Conservation (phyloP, 352 stramenopile genomes). For the Globisporangium perplexum region DNA sequence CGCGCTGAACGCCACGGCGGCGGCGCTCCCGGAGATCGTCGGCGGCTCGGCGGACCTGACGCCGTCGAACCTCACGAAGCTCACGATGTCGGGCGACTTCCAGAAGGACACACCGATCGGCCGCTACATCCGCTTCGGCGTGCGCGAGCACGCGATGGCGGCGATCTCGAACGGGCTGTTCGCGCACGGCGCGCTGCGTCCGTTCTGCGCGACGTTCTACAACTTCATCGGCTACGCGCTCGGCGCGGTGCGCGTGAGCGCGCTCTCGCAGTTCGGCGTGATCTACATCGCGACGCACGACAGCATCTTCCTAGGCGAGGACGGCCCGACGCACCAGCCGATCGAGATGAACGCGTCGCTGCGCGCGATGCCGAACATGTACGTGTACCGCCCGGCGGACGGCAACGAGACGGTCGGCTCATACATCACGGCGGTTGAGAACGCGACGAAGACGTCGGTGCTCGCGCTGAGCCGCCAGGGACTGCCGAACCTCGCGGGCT, state of each 20-base stretch:
- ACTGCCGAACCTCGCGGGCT: slow-evolving; percentile 89
- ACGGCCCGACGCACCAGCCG: slow-evolving; percentile 99
- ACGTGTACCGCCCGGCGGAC: slow-evolving; percentile 96
- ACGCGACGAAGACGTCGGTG: slow-evolving; percentile 88
- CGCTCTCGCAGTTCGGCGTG: slow-evolving; percentile 93
- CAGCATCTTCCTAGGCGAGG: slow-evolving; percentile 99
- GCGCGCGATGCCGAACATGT: slow-evolving; percentile 97
- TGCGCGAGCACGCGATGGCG: slow-evolving; percentile 98
- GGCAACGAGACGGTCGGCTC: slow-evolving; percentile 97
- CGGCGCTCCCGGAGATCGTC: slow-evolving; percentile 94
- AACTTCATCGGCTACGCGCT: slow-evolving; percentile 99
- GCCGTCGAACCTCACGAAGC: slow-evolving; percentile 95
- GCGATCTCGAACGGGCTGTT: slow-evolving; percentile 98
- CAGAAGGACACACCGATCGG: slow-evolving; percentile 95
- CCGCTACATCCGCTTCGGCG: slow-evolving; percentile 97
- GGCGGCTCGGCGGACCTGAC: slow-evolving; percentile 98
- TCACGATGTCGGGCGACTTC: slow-evolving; percentile 96
- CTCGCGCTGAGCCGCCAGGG: slow-evolving; percentile 92
- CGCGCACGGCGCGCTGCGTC: slow-evolving; percentile 94
- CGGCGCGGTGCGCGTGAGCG: slow-evolving; percentile 92
- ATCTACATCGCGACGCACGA: slow-evolving; percentile 99
- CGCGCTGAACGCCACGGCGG: slow-evolving; percentile 93
- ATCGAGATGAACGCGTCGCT: slow-evolving; percentile 97
- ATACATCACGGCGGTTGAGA: slow-evolving; percentile 90
- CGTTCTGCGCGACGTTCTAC: slow-evolving; percentile 99